Percentiles rank a stretch among this genome's conserved stretches.
These are phyloP conservation scores for Inga laurina DNA, from an alignment of 306 rosid species.

Conservation along the genomic window DNA sequence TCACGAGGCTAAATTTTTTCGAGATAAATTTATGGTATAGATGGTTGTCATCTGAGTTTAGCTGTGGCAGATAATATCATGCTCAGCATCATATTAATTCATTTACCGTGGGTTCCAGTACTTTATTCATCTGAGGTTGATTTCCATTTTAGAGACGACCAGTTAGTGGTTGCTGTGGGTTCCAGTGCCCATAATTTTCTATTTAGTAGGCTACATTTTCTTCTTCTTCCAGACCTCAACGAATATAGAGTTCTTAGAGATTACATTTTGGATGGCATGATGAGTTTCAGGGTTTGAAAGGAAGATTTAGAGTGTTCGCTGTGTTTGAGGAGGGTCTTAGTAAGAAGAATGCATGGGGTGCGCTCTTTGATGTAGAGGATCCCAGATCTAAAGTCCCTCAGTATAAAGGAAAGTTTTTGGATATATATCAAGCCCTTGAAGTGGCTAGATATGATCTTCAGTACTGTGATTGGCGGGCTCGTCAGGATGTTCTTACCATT, in stretches of 20 bases:
- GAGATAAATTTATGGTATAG: background rate
- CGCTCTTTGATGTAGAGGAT: constrained; percentile 94
- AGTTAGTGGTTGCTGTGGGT: background rate
- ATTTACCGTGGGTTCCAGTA: background rate
- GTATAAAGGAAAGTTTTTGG: constrained; percentile 77
- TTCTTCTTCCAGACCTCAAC: background rate
- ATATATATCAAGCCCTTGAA: constrained; percentile 79
- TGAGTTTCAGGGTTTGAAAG: constrained; percentile 68
- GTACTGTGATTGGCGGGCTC: constrained; percentile 98
- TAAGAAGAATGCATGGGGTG: constrained; percentile 77
- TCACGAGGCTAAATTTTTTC: background rate
- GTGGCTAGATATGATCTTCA: constrained; percentile 87
- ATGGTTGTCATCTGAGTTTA: background rate
- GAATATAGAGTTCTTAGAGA: background rate
- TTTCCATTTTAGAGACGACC: background rate
- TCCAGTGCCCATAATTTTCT: background rate
- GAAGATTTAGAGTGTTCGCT: constrained; percentile 76
- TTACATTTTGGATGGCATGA: constrained; percentile 17
- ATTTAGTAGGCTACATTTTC: background rate
- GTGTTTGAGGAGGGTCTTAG: constrained; percentile 69
- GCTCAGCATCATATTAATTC: background rate
- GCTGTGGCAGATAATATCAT: background rate
- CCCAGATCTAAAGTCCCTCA: constrained; percentile 79
- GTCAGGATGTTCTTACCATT: constrained; percentile 91
- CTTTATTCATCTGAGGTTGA: background rate